Evolutionary conservation across 2,329 filamentous ascomycete species (phyloP), one percentile per base, ranked within the genome.

Genomic region (Cucurbitaria berberidis): DNA sequence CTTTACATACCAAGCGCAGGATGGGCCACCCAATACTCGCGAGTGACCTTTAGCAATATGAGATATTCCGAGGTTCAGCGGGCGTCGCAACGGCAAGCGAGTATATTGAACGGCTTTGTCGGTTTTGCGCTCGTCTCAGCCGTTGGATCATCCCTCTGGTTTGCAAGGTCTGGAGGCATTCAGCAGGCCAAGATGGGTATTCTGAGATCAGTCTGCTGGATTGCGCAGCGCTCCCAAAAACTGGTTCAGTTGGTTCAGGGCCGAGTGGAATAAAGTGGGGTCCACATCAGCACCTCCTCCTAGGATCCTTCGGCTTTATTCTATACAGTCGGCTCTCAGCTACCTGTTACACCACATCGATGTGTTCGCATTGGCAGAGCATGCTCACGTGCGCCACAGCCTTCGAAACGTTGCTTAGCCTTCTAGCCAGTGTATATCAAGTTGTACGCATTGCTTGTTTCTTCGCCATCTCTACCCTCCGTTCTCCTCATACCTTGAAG

Each of bases 41-140:
- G 93, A 18, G 88, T 99, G 8, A 96, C 92, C 63, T 99, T 99
- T 73, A 91, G 91, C 53, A 97, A 96, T 67, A 89, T 96, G 77
- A 81, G 90, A 18, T 99, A 99, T 74, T 90, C 89, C 0, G 88
- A 96, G 55, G 89, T 98, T 3, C 83, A 91, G 29, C 80, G 78
- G 34, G 84, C 83, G 60, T 91, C 89, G 51, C 83, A 88, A 49
- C 44, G 59, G 41, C 72, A 75, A 43, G 67, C 71, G 1, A 63
- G 55, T 36, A 66, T 75, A 41, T 49, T 75, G 27, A 70, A 73
- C 34, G 56, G 63, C 4, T 52, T 68, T 4, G 63, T 74, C 7
- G 68, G 68, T 1, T 15, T 73, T 2, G 49, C 56, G 1, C 26
- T 67, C 10, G 59, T 57, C 3, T 55, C 62, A 2, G 24, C 59